Percentiles rank a stretch among this genome's conserved stretches.
Evolutionary conservation across 73 alveolate genomes (phyloP).

Genomic region (Paramecium tetraurelia): DNA sequence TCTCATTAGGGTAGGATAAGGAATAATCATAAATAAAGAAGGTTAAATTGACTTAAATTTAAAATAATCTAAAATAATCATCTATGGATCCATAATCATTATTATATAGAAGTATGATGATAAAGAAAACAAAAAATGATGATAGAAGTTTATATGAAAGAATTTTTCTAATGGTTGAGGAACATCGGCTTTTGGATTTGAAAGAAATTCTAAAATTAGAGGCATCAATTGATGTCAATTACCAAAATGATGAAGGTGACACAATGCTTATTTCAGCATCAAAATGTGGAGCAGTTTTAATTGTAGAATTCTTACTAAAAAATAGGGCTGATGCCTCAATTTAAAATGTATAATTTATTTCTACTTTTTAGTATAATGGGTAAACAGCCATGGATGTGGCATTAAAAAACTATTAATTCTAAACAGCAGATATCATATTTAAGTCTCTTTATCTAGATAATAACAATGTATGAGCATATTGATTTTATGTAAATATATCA

Average conservation of each 20-base stretch:
- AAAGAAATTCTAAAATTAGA: neutral
- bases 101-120: neutral
- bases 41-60: neutral
- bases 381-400: neutral
- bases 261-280: slow-evolving; percentile 16
- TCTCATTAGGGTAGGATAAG: neutral
- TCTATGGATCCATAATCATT: slow-evolving; percentile 43
- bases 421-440: neutral
- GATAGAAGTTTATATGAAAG: neutral
- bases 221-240: neutral
- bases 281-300: neutral
- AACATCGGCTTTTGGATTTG: neutral
- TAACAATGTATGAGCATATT: neutral
- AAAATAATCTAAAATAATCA: neutral
- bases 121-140: neutral
- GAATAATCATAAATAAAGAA: neutral
- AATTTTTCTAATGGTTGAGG: neutral
- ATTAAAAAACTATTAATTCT: neutral
- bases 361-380: neutral
- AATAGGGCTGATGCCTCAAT: slow-evolving; percentile 8
- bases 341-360: neutral
- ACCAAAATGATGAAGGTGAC: neutral
- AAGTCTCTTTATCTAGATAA: neutral
- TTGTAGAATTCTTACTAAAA: neutral
- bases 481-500: neutral